Evolutionary conservation across 768 basidiomycete genomes (phyloP).

Genomic region (Trametes cinnabarina): DNA sequence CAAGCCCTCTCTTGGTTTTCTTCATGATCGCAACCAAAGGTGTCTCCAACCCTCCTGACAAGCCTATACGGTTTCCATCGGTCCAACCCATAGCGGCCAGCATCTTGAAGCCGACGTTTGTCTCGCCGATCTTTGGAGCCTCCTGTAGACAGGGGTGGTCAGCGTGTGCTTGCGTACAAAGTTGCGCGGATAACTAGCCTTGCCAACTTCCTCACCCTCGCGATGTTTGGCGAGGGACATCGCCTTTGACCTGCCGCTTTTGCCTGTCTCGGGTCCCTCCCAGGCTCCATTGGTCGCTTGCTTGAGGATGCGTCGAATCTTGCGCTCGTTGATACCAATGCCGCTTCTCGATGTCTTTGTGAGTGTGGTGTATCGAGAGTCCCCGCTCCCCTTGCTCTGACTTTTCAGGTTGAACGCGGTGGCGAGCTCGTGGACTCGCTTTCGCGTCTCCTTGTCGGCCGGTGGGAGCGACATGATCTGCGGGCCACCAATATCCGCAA

Average conservation of each 20-base stretch:
- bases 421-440: constrained; percentile 80
- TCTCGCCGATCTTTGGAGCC: constrained; percentile 75
- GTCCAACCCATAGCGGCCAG: constrained; percentile 89
- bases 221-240: constrained; percentile 47
- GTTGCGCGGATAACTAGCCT: constrained; percentile 39
- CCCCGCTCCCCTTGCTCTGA: constrained; percentile 67
- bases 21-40: constrained; percentile 87
- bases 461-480: constrained; percentile 70
- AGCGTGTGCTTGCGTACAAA: background rate
- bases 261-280: constrained; percentile 6
- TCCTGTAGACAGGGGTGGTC: constrained; percentile 40
- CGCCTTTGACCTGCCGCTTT: constrained; percentile 31
- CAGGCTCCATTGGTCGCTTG: constrained; percentile 31
- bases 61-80: constrained; percentile 77
- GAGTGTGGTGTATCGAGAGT: constrained; percentile 74
- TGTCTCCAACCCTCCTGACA: constrained; percentile 59
- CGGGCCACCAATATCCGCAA: constrained; percentile 51
- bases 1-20: constrained; percentile 80
- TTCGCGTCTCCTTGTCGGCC: constrained; percentile 68
- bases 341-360: constrained; percentile 64
- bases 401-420: constrained; percentile 75
- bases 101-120: constrained; percentile 87
- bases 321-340: constrained; percentile 53
- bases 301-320: constrained; percentile 47
- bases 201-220: constrained; percentile 89